Evolutionary conservation across 2,329 filamentous ascomycete genomes (phyloP).

Genomic region (Arthrobotrys conoides): DNA sequence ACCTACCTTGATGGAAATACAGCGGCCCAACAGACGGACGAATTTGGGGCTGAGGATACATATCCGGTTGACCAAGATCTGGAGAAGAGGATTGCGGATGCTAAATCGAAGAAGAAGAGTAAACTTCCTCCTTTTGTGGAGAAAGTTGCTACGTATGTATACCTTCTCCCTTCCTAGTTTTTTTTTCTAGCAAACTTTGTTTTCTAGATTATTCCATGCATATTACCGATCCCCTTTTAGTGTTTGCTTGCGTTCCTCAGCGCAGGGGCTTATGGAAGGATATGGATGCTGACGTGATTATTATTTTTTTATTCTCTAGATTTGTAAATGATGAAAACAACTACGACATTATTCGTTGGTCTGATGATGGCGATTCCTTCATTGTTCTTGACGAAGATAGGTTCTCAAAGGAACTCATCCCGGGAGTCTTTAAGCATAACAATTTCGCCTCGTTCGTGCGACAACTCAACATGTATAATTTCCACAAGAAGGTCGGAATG

Average conservation of each 20-base stretch:
- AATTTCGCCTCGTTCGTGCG: constrained; percentile 84
- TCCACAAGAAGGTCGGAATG: constrained; percentile 81
- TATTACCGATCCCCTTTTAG: constrained; percentile 40
- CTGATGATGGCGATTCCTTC: constrained; percentile 94
- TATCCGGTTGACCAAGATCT: constrained; percentile 68
- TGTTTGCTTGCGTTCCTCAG: constrained; percentile 19
- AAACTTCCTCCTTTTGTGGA: constrained; percentile 94
- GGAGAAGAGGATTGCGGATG: constrained; percentile 88
- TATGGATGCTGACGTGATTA: constrained; percentile 59
- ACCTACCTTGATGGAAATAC: constrained; percentile 50
- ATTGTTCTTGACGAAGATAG: constrained; percentile 96
- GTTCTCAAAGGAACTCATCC: constrained; percentile 80
- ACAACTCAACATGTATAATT: constrained; percentile 78
- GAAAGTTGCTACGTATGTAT: constrained; percentile 70
- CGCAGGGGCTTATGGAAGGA: constrained; percentile 30
- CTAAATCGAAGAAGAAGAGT: constrained; percentile 83
- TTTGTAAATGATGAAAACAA: constrained; percentile 95
- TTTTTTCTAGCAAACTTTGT: constrained; percentile 16
- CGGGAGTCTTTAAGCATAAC: constrained; percentile 83
- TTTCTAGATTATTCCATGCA: constrained; percentile 34
- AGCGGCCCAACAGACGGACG: constrained; percentile 35
- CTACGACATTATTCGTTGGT: constrained; percentile 96
- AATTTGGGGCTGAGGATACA: constrained; percentile 79
- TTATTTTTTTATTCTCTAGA: constrained; percentile 69
- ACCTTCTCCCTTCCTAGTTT: constrained; percentile 15